Evolutionary conservation across 139 green algal species (phyloP).

Genomic region (Gonium pectorale): DNA sequence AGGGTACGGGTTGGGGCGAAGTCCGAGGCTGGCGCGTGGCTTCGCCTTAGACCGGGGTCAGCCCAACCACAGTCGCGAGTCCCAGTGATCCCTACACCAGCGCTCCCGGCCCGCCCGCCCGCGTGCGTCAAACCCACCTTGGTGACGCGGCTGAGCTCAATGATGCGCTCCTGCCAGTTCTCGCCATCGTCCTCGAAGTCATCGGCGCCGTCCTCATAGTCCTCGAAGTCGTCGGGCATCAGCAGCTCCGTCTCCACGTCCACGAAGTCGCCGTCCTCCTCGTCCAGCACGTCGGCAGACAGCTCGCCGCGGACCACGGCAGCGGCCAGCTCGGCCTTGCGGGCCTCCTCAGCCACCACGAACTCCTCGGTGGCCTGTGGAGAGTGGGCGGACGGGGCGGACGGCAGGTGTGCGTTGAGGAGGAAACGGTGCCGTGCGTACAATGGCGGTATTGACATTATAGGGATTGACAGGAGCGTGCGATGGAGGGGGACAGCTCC

Average conservation of each 20-base stretch:
- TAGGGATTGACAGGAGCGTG: no score
- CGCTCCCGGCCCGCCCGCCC: neutral
- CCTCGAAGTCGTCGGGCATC: slow-evolving; percentile 20
- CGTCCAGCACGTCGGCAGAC: slow-evolving; percentile 48
- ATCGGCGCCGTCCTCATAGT: slow-evolving; percentile 25
- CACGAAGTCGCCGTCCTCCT: slow-evolving; percentile 50
- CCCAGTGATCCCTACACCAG: slow-evolving; percentile 74
- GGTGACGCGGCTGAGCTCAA: slow-evolving; percentile 89
- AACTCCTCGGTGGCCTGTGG: slow-evolving; percentile 43
- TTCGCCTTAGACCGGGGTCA: no score
- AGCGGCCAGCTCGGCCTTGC: slow-evolving; percentile 22
- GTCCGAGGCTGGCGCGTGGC: no score
- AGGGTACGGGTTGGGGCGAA: no score
- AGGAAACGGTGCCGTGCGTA: no score
- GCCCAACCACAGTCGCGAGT: no score
- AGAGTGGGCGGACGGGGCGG: no score
- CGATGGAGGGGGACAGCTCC: no score
- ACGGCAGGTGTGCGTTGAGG: no score
- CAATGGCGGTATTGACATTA: no score
- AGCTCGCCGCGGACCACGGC: slow-evolving; percentile 37
- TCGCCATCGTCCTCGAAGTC: slow-evolving; percentile 41
- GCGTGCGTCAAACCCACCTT: slow-evolving; percentile 80
- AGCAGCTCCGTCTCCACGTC: slow-evolving; percentile 53
- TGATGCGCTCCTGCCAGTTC: slow-evolving; percentile 68
- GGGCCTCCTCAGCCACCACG: slow-evolving; percentile 42